These are phyloP conservation scores for Daldinia concentrica DNA, from an alignment of 495 filamentous ascomycete species.

Conservation along the genomic window DNA sequence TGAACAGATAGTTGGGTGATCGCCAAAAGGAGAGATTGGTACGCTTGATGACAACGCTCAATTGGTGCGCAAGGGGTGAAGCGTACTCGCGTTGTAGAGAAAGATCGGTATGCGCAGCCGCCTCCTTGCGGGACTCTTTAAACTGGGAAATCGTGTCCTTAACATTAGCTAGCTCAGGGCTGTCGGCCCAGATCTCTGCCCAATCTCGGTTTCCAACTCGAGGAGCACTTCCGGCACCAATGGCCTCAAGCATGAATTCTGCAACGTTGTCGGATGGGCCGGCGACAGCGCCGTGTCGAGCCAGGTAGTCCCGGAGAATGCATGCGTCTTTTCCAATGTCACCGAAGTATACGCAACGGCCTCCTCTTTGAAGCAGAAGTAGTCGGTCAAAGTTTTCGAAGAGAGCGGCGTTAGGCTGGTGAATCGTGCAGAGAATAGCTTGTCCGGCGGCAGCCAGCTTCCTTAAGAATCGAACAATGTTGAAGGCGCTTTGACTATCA, in stretches of 20 bases:
- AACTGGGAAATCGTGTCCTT: slow-evolving; percentile 74
- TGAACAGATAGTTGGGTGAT: slow-evolving; percentile 70
- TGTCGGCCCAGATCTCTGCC: slow-evolving; percentile 80
- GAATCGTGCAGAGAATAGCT: slow-evolving; percentile 91
- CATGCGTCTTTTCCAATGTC: slow-evolving; percentile 61
- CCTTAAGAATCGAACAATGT: slow-evolving; percentile 86
- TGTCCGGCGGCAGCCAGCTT: slow-evolving; percentile 86
- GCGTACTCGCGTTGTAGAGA: slow-evolving; percentile 73
- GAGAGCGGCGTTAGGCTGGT: slow-evolving; percentile 86
- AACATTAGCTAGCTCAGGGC: slow-evolving; percentile 71
- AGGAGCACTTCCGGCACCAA: slow-evolving; percentile 79
- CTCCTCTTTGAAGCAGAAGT: slow-evolving; percentile 72
- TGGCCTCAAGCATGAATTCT: slow-evolving; percentile 88
- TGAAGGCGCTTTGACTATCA: slow-evolving; percentile 85
- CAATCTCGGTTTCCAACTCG: slow-evolving; percentile 79
- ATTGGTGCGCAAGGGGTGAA: slow-evolving; percentile 75
- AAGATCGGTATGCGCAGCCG: slow-evolving; percentile 52
- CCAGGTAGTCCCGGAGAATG: slow-evolving; percentile 57
- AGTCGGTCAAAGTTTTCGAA: slow-evolving; percentile 84
- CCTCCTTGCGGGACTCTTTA: slow-evolving; percentile 65
- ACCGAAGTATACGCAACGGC: slow-evolving; percentile 80
- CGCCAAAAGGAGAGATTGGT: slow-evolving; percentile 77
- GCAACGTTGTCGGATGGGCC: slow-evolving; percentile 75
- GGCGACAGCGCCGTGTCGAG: slow-evolving; percentile 64
- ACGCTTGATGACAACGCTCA: slow-evolving; percentile 70